Percentiles rank a stretch among this genome's conserved stretches.
These are phyloP conservation scores for Annulohypoxylon maeteangense DNA, from an alignment of 495 filamentous ascomycete genomes.

Conservation along the genomic window DNA sequence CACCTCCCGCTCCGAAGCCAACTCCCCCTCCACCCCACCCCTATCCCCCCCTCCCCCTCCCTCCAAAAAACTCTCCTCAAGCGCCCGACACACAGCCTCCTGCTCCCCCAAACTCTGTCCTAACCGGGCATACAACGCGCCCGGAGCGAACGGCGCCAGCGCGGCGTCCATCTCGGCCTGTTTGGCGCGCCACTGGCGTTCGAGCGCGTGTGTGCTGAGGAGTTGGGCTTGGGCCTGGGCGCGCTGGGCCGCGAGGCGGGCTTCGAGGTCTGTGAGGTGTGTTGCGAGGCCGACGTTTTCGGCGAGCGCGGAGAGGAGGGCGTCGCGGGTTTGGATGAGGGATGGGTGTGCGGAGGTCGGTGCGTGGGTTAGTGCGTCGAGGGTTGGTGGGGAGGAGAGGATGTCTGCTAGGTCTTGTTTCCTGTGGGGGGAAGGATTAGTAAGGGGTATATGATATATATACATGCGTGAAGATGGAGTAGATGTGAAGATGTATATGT, in stretches of 20 bases:
- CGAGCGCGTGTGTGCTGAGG: slow-evolving; percentile 82
- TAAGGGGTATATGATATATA: too few relatives aligned
- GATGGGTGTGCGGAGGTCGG: slow-evolving; percentile 74
- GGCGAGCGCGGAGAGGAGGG: slow-evolving; percentile 69
- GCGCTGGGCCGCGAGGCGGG: slow-evolving; percentile 67
- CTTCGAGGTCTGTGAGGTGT: slow-evolving; percentile 68
- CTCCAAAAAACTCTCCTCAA: slow-evolving; percentile 93
- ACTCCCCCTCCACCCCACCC: slow-evolving; percentile 28
- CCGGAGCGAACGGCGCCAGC: slow-evolving; percentile 84
- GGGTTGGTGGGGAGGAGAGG: slow-evolving; percentile 66
- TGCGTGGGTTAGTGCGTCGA: slow-evolving; percentile 71
- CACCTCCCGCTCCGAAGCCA: slow-evolving; percentile 79
- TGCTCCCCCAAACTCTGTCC: slow-evolving; percentile 81
- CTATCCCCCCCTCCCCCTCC: slow-evolving; percentile 56
- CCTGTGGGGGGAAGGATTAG: slow-evolving; percentile 28
- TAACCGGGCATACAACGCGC: slow-evolving; percentile 81
- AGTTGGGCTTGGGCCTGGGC: slow-evolving; percentile 79
- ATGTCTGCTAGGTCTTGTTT: slow-evolving; percentile 74
- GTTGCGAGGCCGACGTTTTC: slow-evolving; percentile 75
- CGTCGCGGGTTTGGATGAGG: slow-evolving; percentile 62
- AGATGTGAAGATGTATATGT: too few relatives aligned
- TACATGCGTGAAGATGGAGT: too few relatives aligned
- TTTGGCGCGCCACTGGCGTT: slow-evolving; percentile 89
- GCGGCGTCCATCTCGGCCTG: slow-evolving; percentile 88
- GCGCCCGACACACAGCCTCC: slow-evolving; percentile 79